phyloP scores from a whole-genome alignment of 345 rosid genomes.

The Cochlearia excelsa region DNA sequence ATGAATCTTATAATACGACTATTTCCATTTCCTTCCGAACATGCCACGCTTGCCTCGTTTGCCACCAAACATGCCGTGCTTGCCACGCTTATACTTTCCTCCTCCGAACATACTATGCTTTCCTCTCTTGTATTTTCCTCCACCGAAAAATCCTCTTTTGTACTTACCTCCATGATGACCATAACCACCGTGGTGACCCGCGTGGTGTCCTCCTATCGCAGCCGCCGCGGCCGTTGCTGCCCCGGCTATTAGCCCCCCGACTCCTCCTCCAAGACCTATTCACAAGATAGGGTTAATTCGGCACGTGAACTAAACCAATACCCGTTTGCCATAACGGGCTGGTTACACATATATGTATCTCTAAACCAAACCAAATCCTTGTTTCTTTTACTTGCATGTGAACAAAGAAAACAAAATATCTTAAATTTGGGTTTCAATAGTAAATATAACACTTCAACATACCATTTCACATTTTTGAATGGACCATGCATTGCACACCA shows the following conservation, averaged over 20 bases:
- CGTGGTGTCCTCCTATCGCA: slow-evolving; percentile 63
- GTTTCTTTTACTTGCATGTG: not conserved
- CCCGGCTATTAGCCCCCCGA: slow-evolving; percentile 74
- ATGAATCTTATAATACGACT: not conserved
- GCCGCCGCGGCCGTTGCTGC: slow-evolving; percentile 92
- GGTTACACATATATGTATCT: not conserved
- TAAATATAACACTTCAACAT: no score
- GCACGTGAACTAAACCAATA: not conserved
- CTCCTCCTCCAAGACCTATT: slow-evolving; percentile 54
- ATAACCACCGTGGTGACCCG: slow-evolving; percentile 43
- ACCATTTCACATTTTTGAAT: no score
- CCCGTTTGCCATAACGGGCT: not conserved
- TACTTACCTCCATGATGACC: slow-evolving; percentile 32
- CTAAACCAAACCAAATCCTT: not conserved
- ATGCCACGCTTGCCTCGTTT: slow-evolving; percentile 37
- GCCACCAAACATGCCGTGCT: slow-evolving; percentile 39
- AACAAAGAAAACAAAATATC: no score
- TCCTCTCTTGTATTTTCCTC: slow-evolving; percentile 35
- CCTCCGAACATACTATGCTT: slow-evolving; percentile 37
- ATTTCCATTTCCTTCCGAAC: slow-evolving; percentile 39
- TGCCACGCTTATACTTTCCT: slow-evolving; percentile 31
- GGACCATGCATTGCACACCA: no score
- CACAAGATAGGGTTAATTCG: not conserved
- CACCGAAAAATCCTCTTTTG: slow-evolving; percentile 30
- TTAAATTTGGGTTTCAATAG: no score